Evolutionary conservation across 495 filamentous ascomycete species (phyloP), one percentile per base, ranked within the genome.

Genomic region (Bathelium albidoporum): DNA sequence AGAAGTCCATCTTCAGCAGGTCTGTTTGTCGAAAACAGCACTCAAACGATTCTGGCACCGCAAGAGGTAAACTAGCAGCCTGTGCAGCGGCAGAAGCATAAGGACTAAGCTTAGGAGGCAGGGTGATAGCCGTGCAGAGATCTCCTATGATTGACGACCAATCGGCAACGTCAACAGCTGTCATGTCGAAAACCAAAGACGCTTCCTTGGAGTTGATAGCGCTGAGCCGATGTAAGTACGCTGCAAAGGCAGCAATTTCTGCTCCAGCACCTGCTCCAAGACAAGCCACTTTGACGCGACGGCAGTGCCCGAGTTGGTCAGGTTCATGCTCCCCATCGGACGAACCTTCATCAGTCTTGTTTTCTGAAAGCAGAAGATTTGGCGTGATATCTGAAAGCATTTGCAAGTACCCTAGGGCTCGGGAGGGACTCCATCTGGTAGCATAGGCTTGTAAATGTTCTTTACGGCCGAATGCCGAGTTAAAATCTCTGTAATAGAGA

Each of bases 231-330:
- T 76, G 75, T 68, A 88, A 75, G 63, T 83, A 83, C 22, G 81
- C 87, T 10, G 81, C 90, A 28, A 93, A 75, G 34, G 87, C 91
- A 28, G 89, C 85, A 39, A 91, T 77, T 75, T 98, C 94, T 16
- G 91, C 91, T 0, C 87, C 87, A 1, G 90, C 90, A 39, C 90
- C 91, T 43, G 91, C 94, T 44, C 94, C 94, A 69, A 97, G 82
- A 68, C 85, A 88, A 16, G 89, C 80, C 5, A 88, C 73, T 58
- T 77, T 78, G 26, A 69, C n/a, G 1, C 11, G 26, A 4, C 77
- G 60, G 4, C 65, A 59, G 7, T 61, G 45, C 7, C 32, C 60
- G 32, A 36, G 22, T 39, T 43, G 20, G 1, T 44, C 14, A 31
- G n/a, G 16, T 20, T 49, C n/a, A 10, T 65, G 28, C 12, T n/a